Percentiles rank a stretch among this genome's conserved stretches.
Conservation (phyloP, 2,329 filamentous ascomycete genomes). For the Lecanicillium sp. region DNA sequence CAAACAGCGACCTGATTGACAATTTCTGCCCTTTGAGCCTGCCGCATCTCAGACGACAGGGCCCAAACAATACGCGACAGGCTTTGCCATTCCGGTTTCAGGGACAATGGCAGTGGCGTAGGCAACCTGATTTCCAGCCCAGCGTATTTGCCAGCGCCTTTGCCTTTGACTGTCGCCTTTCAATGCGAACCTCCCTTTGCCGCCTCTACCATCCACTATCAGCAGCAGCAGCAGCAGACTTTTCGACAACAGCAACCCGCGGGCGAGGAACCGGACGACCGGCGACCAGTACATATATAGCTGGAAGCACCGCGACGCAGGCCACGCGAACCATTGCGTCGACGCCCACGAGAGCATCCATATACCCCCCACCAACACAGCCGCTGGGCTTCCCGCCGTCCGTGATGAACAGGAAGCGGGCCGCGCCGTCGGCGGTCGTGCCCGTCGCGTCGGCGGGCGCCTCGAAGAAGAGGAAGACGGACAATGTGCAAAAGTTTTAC, state of each 20-base stretch:
- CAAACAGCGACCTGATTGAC: constrained; percentile 10
- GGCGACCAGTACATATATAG: too few species aligned
- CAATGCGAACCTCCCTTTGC: constrained; percentile 12
- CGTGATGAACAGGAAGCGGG: constrained; percentile 27
- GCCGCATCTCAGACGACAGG: constrained; percentile 1
- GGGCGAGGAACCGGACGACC: too few species aligned
- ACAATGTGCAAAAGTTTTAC: constrained; percentile 52
- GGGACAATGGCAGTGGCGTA: constrained; percentile 3
- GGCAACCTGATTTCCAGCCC: too few species aligned
- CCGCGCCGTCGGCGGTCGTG: constrained; percentile 16
- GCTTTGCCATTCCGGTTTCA: not conserved
- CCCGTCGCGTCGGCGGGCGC: constrained; percentile 16
- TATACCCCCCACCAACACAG: not conserved
- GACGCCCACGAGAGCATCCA: too few species aligned
- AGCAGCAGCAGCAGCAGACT: not conserved
- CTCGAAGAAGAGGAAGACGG: constrained; percentile 44
- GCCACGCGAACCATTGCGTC: not conserved
- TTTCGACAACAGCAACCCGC: not conserved
- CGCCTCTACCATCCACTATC: not conserved
- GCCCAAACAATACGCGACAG: not conserved
- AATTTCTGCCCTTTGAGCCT: constrained; percentile 11
- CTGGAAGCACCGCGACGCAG: too few species aligned
- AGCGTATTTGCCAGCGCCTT: too few species aligned
- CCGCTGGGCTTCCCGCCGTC: not conserved
- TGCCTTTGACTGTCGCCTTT: too few species aligned